These are phyloP conservation scores for Dalbergia oliveri DNA, from an alignment of 306 rosid genomes.

Conservation along the genomic window DNA sequence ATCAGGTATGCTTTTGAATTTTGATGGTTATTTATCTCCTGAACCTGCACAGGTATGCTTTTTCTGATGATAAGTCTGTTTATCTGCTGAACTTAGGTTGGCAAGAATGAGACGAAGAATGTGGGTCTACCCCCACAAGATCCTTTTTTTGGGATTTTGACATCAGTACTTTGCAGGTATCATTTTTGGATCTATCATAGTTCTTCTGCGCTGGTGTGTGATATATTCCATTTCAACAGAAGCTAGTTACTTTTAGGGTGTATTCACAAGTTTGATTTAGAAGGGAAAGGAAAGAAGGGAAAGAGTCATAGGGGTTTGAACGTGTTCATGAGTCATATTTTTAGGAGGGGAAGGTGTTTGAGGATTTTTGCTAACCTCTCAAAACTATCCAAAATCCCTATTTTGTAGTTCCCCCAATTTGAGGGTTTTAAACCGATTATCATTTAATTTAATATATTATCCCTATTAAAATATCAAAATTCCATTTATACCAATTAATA, in stretches of 20 bases:
- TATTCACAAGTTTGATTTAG: too few species aligned
- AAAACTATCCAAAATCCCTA: too few species aligned
- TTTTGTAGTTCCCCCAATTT: too few species aligned
- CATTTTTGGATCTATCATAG: constrained; percentile 33
- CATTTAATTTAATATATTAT: too few species aligned
- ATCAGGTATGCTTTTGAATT: neutral
- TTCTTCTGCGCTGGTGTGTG: constrained; percentile 10
- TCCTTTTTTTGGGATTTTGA: constrained; percentile 71
- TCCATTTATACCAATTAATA: too few species aligned
- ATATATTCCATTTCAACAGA: constrained; percentile 36
- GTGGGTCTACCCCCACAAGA: constrained; percentile 63
- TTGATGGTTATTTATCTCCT: constrained; percentile 37
- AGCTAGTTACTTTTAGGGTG: neutral
- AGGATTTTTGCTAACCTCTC: too few species aligned
- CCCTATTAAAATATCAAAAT: too few species aligned
- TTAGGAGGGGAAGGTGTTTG: too few species aligned
- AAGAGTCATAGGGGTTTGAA: too few species aligned
- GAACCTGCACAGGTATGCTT: neutral
- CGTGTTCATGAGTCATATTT: too few species aligned
- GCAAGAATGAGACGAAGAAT: constrained; percentile 58
- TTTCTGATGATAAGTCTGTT: constrained; percentile 41
- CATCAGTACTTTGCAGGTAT: constrained; percentile 86
- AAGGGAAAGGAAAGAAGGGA: too few species aligned
- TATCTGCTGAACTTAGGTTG: constrained; percentile 64
- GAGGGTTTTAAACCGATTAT: too few species aligned